Evolutionary conservation across 2,329 filamentous ascomycete species (phyloP), one percentile per base, ranked within the genome.

Genomic region (Arthrobotrys entomopaga): DNA sequence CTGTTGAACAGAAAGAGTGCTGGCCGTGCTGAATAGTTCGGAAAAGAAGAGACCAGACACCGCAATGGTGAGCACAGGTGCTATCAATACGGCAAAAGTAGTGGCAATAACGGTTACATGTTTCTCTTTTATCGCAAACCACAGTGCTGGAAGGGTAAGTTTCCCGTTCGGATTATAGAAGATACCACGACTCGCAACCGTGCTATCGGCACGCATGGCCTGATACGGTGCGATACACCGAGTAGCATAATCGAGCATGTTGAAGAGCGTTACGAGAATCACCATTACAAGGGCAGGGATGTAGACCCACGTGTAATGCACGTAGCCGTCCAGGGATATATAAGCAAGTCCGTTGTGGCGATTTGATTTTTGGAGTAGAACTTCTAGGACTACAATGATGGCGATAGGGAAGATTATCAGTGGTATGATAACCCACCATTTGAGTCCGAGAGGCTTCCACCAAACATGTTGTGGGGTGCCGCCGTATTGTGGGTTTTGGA

Each of bases 251-350:
- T 76, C 73, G 22, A 76, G 57, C 65, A 76, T 72, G 48, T 60
- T 61, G 38, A 76, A 76, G 1, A 73, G 42, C 2, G 66, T 72
- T 19, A 72, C 65, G 10, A 76, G 49, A 8, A 42, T 34, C 7
- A 76, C 73, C 73, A 76, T 76, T 2, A 64, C 57, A 10, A 72
- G 40, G 1, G 73, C 73, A 1, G 73, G 73, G 4, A 76, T 46
- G 46, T 67, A 76, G 5, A 71, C 73, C 73, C 73, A 76, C 1
- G 73, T 76, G 22, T 76, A 76, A 15, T 71, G 73, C 15, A 76
- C 56, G 22, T 76, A 76, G 40, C 66, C 67, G 19, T 52, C 73
- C 2, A 63, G 19, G 13, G 73, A 54, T 1, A 71, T 71, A 49
- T 72, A 69, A 15, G 65, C 61, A 16, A 76, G 29, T 10, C 73